Base-by-base conservation (phyloP, 306 rosid species). In the Leucaena leucocephala region DNA sequence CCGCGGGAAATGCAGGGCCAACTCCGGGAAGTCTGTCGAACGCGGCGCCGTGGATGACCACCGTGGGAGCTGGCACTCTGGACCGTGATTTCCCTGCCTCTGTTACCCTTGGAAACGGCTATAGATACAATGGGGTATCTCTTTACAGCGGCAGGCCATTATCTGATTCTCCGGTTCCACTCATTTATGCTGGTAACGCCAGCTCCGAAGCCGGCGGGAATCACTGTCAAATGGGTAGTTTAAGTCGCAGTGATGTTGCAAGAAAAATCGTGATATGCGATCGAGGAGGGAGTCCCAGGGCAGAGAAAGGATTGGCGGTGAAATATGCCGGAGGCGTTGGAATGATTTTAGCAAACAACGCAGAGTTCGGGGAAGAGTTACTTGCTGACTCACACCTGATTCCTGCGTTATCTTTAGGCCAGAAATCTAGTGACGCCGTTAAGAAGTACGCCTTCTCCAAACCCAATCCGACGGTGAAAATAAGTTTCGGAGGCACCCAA, bases 1-100 rank as follows among this genome's bases (percentile, higher is more conserved):
- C 98, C 2, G 98, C 97, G 0, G 98, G 98, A 22, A 94, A 94
- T 72, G 88, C 86, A 10, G 98, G 98, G 59, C 97, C 97, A 0
- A 63, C 76, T 10, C 40, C 81, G 0, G 84, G 58, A 19, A 82
- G 84, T 35, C 50, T 94, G 76, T 77, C 98, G 7, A 94, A 92
- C 40, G 89, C 84, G 2, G 97, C 98, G 13, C 98, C 98, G 3
- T 94, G 97, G 98, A 76, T 91, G 78, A 88, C 89, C 43, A 92
- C 98, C 0, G 98, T 94, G 1, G 98, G 98, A 6, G 98, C 98
- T 0, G 98, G 98, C 73, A 92, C 98, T 4, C 72, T 94, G 2
- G 98, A 92, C 81, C 91, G 98, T 3, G 89, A 94, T 75, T 94
- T 94, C 71, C 98, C 98, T 0, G 83, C 87, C 12, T 81, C 76